Conservation (phyloP, 2,329 filamentous ascomycete species). For the Diplodia seriata region DNA sequence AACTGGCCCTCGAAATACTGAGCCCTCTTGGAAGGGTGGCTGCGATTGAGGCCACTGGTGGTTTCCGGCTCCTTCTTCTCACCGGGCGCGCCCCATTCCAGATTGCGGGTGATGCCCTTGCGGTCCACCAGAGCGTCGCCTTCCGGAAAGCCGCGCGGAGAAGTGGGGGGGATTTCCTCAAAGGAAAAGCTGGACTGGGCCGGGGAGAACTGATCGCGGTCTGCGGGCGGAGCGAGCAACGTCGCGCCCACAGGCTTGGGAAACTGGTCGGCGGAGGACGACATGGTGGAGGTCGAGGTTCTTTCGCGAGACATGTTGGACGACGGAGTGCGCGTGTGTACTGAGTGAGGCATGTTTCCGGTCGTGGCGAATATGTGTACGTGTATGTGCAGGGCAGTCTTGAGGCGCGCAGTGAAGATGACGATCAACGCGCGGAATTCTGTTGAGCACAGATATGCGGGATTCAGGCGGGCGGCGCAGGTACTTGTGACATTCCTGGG, state of each 20-base stretch:
- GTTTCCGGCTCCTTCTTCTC: constrained; percentile 36
- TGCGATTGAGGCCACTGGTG: constrained; percentile 4
- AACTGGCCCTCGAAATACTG: constrained; percentile 50
- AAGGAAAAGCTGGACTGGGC: constrained; percentile 49
- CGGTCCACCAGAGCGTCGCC: constrained; percentile 34
- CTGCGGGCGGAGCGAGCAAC: constrained; percentile 41
- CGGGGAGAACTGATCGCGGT: constrained; percentile 43
- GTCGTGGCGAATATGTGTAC: constrained; percentile 17
- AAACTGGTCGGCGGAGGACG: constrained; percentile 44
- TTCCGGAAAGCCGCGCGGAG: constrained; percentile 37
- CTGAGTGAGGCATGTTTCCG: constrained; percentile 47
- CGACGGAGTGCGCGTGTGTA: constrained; percentile 40
- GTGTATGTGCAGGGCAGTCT: neutral
- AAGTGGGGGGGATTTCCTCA: constrained; percentile 42
- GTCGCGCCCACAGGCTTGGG: constrained; percentile 45
- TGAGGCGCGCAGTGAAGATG: constrained; percentile 4
- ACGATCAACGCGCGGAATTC: constrained; percentile 20
- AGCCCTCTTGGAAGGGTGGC: constrained; percentile 43
- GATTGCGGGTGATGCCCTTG: constrained; percentile 34
- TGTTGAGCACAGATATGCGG: constrained; percentile 11
- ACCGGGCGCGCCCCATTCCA: constrained; percentile 37
- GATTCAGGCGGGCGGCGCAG: too few species aligned
- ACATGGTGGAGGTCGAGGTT: constrained; percentile 43
- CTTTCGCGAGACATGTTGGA: constrained; percentile 45
- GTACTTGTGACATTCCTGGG: constrained; percentile 19